A percentile compares a stretch with the other conserved stretches of the same genome.
Evolutionary conservation across 805 yeast species (phyloP).

Genomic region (Limtongia smithiae): DNA sequence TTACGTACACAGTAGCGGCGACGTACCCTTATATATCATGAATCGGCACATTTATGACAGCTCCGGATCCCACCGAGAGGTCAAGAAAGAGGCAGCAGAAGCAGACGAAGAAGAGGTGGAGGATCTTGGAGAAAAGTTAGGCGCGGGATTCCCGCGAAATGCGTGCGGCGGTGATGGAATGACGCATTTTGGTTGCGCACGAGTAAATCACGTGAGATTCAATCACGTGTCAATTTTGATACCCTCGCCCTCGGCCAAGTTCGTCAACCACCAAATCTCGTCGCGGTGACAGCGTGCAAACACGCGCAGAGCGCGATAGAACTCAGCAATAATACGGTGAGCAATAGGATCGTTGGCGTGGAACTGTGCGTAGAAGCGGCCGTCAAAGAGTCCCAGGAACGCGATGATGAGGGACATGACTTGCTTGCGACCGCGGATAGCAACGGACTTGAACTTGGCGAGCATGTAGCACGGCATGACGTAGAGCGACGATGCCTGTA

Average conservation of each 20-base stretch:
- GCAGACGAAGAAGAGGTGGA: too few relatives aligned
- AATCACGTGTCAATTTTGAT: too few relatives aligned
- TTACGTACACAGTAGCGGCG: too few relatives aligned
- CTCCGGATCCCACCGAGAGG: too few relatives aligned
- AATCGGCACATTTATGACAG: constrained; percentile 84
- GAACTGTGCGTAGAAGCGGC: constrained; percentile 66
- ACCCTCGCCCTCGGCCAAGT: constrained; percentile 12
- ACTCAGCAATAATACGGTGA: constrained; percentile 64
- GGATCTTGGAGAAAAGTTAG: too few relatives aligned
- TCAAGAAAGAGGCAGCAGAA: not conserved
- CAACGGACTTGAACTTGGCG: constrained; percentile 37
- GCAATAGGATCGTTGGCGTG: constrained; percentile 84
- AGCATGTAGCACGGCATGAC: constrained; percentile 36
- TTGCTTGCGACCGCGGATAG: constrained; percentile 83
- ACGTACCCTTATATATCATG: constrained; percentile 66
- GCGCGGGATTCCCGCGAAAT: too few relatives aligned
- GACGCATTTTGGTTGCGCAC: too few relatives aligned
- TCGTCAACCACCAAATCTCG: constrained; percentile 20
- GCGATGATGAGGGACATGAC: constrained; percentile 67
- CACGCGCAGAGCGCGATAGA: constrained; percentile 10
- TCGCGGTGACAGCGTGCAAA: constrained; percentile 5
- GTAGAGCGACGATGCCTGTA: constrained; percentile 77
- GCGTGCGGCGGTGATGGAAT: too few relatives aligned
- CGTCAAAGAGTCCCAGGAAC: constrained; percentile 89
- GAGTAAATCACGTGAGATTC: too few relatives aligned